Conservation (phyloP, 225 moss, liverwort and hornwort genomes). For the Antitrichia curtipendula region DNA sequence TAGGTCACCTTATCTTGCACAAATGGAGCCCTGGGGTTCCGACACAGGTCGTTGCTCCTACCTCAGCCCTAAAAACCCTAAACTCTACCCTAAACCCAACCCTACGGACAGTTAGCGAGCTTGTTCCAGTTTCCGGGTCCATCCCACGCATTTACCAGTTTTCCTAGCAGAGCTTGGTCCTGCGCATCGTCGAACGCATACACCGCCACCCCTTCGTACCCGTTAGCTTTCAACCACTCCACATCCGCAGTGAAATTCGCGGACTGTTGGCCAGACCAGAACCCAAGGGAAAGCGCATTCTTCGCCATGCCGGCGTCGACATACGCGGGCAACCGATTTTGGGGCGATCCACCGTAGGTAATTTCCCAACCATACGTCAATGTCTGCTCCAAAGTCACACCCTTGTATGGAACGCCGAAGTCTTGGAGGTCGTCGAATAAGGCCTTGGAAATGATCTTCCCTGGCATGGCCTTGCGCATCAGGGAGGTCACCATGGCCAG, state of each 20-base stretch:
- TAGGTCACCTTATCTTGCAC: too few species aligned
- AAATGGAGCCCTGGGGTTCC: too few species aligned
- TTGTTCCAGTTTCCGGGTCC: background rate
- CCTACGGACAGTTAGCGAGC: background rate
- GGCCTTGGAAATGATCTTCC: background rate
- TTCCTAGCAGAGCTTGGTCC: background rate
- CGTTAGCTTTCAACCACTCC: background rate
- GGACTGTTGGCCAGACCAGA: rapidly evolving
- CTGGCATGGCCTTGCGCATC: background rate
- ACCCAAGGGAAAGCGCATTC: background rate
- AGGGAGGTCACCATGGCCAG: background rate
- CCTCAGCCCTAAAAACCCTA: background rate
- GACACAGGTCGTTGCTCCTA: too few species aligned
- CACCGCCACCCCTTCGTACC: background rate
- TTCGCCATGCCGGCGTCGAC: background rate
- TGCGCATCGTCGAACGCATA: background rate
- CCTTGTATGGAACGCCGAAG: background rate
- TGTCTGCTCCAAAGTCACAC: background rate
- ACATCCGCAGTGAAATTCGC: background rate
- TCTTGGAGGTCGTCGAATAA: background rate
- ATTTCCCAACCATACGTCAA: background rate
- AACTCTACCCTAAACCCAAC: background rate
- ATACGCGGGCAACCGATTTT: rapidly evolving
- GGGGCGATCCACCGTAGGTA: background rate
- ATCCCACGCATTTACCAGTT: background rate